Base-by-base conservation (phyloP, 1,284 basidiomycete species). In the Taiwanofungus camphoratus region DNA sequence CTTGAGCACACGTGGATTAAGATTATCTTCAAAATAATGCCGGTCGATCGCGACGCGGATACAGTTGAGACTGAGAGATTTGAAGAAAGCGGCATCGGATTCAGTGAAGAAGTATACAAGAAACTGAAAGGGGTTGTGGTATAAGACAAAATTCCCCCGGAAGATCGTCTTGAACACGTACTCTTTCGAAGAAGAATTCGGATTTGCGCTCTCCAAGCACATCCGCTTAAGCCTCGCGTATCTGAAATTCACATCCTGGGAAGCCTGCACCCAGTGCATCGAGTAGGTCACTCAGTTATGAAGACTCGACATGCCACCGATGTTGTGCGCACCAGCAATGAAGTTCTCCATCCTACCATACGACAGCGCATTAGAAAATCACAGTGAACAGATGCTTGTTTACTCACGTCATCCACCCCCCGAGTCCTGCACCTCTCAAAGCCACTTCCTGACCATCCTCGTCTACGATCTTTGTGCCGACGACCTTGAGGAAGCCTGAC, bases 151-250 rank as follows among this genome's bases (percentile, higher is more conserved):
- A 26, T 11, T 35, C 19, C 8, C 8, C 32, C 32, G 18, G 12
- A 0, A 8, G 23, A 3, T n/a, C 2, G 12, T 12, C 18, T 22
- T 3, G 12, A 39, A 22, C 3, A 58, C 63, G 20, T 49, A 79
- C 81, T 67, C 79, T 82, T 64, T 88, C 82, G 53, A 88, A 90
- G 68, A 88, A 89, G 65, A 79, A 83, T 21, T 77, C 77, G 11
- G 83, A 74, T 58, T 85, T 88, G 39, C 79, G 69, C 44, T 72
- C 50, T 2, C 87, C 87, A 15, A 90, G 63, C 0, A 77, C 74
- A 13, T 78, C 70, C 13, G 71, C 69, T n/a, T 90, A 66, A 2
- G 77, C 79, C 13, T 77, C 76, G 33, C 86, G 77, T 41, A 87
- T 79, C 59, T 82, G 77, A 57, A 70, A 74, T 54, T 81, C 77